A percentile compares a stretch with the other conserved stretches of the same genome.
Conservation (phyloP, 345 rosid species). For the Iberis pinnata region DNA sequence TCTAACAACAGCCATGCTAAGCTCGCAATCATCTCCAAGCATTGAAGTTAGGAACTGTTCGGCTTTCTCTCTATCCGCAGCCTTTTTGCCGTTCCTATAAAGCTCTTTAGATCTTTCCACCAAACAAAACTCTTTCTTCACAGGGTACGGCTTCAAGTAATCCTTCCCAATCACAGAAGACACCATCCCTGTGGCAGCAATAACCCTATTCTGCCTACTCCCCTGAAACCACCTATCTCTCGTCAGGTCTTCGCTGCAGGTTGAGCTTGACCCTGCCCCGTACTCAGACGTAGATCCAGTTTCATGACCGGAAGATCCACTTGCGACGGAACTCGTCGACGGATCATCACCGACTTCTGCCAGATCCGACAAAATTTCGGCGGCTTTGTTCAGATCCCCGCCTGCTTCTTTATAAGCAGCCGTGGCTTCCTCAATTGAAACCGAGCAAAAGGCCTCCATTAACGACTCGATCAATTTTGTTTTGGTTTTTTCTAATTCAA, state of each 20-base stretch:
- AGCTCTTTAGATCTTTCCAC: slow-evolving; percentile 22
- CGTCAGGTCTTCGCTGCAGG: slow-evolving; percentile 29
- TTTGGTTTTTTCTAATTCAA: slow-evolving; percentile 1
- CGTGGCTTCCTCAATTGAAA: slow-evolving; percentile 46
- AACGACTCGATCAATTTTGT: slow-evolving; percentile 27
- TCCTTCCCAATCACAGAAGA: slow-evolving; percentile 79
- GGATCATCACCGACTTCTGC: slow-evolving; percentile 41
- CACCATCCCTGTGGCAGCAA: slow-evolving; percentile 75
- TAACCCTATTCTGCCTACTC: slow-evolving; percentile 49
- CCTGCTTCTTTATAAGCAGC: slow-evolving; percentile 40
- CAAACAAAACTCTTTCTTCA: slow-evolving; percentile 22
- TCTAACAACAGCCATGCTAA: slow-evolving; percentile 66
- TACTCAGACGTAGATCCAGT: slow-evolving; percentile 43
- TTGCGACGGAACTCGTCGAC: slow-evolving; percentile 36
- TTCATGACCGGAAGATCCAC: slow-evolving; percentile 38
- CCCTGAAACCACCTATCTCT: slow-evolving; percentile 29
- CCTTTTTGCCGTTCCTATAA: slow-evolving; percentile 18
- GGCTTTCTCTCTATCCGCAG: slow-evolving; percentile 41
- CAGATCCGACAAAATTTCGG: slow-evolving; percentile 33
- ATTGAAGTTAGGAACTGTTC: slow-evolving; percentile 67
- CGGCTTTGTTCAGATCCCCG: slow-evolving; percentile 46
- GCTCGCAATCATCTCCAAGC: slow-evolving; percentile 70
- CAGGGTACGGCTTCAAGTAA: slow-evolving; percentile 43
- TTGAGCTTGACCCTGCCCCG: slow-evolving; percentile 28
- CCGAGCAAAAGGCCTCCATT: slow-evolving; percentile 45